Evolutionary conservation across 1,284 basidiomycete genomes (phyloP), one percentile per base, ranked within the genome.

Genomic region (Athelia sp.): DNA sequence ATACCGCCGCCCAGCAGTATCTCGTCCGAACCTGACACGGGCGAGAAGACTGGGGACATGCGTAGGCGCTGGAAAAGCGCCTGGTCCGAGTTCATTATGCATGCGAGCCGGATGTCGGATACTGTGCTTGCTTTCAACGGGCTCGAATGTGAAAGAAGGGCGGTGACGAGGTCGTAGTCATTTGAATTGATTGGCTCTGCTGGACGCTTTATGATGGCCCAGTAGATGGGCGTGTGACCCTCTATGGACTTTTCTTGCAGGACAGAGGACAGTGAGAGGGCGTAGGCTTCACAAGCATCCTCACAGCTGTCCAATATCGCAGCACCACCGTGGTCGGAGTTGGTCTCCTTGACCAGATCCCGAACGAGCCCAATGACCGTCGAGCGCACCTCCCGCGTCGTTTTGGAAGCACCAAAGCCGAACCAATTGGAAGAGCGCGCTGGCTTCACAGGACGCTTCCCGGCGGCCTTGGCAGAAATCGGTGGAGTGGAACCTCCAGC

Each of bases 241-340:
- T 87, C 84, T 44, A 87, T 78, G n/a, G 66, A 78, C 36, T 66
- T 72, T 36, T 84, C 79, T 56, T 87, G 84, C 8, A 87, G 62
- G 29, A 87, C 61, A 0, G 66, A 53, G 0, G 77, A 62, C 24
- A 79, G 62, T 15, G 72, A 64, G 15, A 80, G 50, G 21, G 57
- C 58, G 23, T 71, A 69, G 0, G 64, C 55, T 15, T 54, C 55
- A 54, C 78, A 81, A 1, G 73, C 73, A 22, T 71, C 71, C 17
- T 63, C 61, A 56, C 79, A 81, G 46, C 70, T 73, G 26, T 69
- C 61, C 21, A 81, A 65, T 14, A 79, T 66, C 29, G 66, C 65
- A 29, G 59, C 46, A 22, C 65, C 54, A 42, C 59, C 51, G 23
- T 52, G 46, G 31, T 58, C 47, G n/a, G 60, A 58, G 3, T 57